Percentiles rank a stretch among this genome's conserved stretches.
Evolutionary conservation across 768 basidiomycete species (phyloP).

Genomic region (Pulveroboletus frians): DNA sequence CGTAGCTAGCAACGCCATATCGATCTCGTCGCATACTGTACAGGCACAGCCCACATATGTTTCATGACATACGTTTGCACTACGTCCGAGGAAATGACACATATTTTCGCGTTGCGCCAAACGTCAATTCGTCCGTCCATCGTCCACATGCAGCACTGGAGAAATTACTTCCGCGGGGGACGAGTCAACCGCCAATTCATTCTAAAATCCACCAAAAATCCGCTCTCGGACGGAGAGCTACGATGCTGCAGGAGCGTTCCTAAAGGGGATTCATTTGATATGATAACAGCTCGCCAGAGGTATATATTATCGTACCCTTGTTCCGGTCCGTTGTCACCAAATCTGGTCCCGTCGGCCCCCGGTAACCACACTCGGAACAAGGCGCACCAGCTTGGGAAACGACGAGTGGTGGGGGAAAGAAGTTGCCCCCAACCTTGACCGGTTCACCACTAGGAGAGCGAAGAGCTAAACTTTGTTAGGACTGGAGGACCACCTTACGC

Average conservation of each 20-base stretch:
- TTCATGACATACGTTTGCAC: neutral
- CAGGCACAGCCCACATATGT: neutral
- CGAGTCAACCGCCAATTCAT: neutral
- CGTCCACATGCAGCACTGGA: slow-evolving; percentile 2
- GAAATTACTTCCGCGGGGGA: slow-evolving; percentile 8
- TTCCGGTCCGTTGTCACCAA: slow-evolving; percentile 19
- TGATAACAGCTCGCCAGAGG: slow-evolving; percentile 14
- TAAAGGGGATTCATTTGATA: neutral
- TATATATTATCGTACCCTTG: slow-evolving; percentile 20
- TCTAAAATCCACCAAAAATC: slow-evolving; percentile 11
- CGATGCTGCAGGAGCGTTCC: neutral
- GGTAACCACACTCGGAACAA: slow-evolving; percentile 15
- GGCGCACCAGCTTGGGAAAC: slow-evolving; percentile 7
- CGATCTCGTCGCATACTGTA: neutral
- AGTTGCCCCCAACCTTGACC: neutral
- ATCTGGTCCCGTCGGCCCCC: slow-evolving; percentile 2
- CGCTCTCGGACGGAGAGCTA: neutral
- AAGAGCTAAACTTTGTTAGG: neutral
- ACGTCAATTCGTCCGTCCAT: neutral
- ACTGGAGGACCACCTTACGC: neutral
- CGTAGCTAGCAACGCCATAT: neutral
- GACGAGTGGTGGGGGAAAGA: slow-evolving; percentile 8
- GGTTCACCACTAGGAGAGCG: neutral
- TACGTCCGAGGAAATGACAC: slow-evolving; percentile 17
- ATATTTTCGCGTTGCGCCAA: neutral